These are phyloP conservation scores for Agaricus sinodeliciosus DNA, from an alignment of 768 basidiomycete genomes.

Conservation along the genomic window DNA sequence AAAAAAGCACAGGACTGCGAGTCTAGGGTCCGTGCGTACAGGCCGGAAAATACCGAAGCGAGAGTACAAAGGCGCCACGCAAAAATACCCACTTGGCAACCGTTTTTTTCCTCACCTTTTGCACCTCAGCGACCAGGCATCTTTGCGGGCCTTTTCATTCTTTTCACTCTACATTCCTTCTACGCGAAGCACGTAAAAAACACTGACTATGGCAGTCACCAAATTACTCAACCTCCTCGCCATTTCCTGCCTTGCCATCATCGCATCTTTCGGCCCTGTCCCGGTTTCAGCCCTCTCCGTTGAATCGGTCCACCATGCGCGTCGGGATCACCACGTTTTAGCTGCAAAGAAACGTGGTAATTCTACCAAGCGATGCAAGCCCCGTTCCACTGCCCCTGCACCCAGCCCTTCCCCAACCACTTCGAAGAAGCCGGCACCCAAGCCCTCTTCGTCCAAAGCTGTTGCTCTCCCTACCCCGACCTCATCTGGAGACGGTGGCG, in stretches of 20 bases:
- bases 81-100: background rate
- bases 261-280: slow-evolving; percentile 39
- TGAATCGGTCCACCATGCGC: slow-evolving; percentile 32
- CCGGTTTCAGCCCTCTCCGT: slow-evolving; percentile 50
- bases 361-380: slow-evolving; percentile 49
- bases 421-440: background rate
- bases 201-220: slow-evolving; percentile 32
- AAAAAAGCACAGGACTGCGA: too few species aligned
- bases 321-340: slow-evolving; percentile 40
- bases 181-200: slow-evolving; percentile 10
- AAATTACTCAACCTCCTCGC: slow-evolving; percentile 56
- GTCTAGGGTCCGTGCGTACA: slow-evolving; percentile 12
- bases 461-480: background rate
- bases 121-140: slow-evolving; percentile 14
- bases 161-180: slow-evolving; percentile 18
- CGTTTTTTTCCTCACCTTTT: background rate
- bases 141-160: slow-evolving; percentile 21
- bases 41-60: slow-evolving; percentile 7
- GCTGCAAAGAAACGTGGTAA: slow-evolving; percentile 44
- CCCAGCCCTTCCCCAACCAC: slow-evolving; percentile 11
- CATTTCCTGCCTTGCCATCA: slow-evolving; percentile 48
- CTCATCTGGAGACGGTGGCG: slow-evolving; percentile 7
- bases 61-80: background rate
- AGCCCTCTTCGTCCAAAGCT: background rate
- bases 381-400: slow-evolving; percentile 30